A percentile compares a stretch with the other conserved stretches of the same genome.
Conservation (phyloP, 1,284 basidiomycete genomes). For the Gymnopus androsaceus region DNA sequence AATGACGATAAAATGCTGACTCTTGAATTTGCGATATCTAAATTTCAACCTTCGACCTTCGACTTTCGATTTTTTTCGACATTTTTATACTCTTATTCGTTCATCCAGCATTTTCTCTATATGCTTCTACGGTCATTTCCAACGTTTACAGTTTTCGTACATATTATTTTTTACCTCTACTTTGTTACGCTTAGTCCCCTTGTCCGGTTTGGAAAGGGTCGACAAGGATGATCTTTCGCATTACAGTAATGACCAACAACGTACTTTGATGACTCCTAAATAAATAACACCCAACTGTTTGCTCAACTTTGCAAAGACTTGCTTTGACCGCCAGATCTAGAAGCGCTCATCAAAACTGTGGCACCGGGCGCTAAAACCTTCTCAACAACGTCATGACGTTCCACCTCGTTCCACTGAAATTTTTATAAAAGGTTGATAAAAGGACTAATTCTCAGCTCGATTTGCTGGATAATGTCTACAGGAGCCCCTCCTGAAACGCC, state of each 20-base stretch:
- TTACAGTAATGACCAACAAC: background rate
- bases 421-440: no score
- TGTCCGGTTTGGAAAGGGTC: background rate
- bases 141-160: background rate
- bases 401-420: background rate
- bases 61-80: background rate
- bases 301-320: no score
- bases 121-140: background rate
- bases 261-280: no score
- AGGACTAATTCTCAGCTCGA: no score
- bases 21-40: background rate
- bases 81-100: no score
- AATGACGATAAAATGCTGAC: background rate
- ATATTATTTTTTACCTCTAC: background rate
- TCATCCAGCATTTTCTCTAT: background rate
- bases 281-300: no score
- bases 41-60: background rate
- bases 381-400: background rate
- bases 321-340: no score
- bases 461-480: conserved; percentile 34
- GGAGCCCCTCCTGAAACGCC: conserved; percentile 52
- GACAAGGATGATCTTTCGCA: background rate
- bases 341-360: no score
- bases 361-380: no score
- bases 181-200: background rate